These are phyloP conservation scores for Echinosophora koreensis DNA, from an alignment of 306 rosid genomes.

Conservation along the genomic window DNA sequence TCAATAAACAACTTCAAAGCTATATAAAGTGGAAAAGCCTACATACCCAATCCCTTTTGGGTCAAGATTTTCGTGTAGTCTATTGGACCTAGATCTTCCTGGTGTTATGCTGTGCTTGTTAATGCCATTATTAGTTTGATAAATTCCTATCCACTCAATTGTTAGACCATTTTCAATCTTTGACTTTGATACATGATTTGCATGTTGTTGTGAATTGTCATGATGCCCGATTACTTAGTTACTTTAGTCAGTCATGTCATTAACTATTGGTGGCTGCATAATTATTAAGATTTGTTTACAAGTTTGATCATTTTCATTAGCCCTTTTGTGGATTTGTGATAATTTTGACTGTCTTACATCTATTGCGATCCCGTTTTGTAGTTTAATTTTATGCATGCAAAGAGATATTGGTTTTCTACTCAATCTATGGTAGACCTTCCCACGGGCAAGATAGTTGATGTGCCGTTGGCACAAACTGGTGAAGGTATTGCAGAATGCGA, in stretches of 20 bases:
- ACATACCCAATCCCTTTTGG: too few species aligned
- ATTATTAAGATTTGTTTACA: neutral
- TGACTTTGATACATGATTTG: neutral
- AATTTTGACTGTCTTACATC: neutral
- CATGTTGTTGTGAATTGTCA: neutral
- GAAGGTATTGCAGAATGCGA: constrained; percentile 99
- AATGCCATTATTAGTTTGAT: neutral
- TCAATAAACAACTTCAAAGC: too few species aligned
- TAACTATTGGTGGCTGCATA: neutral
- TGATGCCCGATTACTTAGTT: neutral
- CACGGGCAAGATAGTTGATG: constrained; percentile 63
- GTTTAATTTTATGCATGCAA: constrained; percentile 46
- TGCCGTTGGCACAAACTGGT: constrained; percentile 96
- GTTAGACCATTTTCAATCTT: neutral
- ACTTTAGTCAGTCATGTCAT: neutral
- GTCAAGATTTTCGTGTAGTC: too few species aligned
- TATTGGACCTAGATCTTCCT: too few species aligned
- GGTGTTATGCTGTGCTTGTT: too few species aligned
- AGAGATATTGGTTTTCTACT: constrained; percentile 62
- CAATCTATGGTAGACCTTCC: constrained; percentile 56
- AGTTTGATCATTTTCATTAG: neutral
- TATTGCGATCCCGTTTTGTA: constrained; percentile 38
- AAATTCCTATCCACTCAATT: neutral
- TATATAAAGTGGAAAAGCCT: too few species aligned
- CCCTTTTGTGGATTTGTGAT: neutral